Percentiles rank a stretch among this genome's conserved stretches.
Conservation (phyloP, 176 grass and related monocot species). For the Musa acuminata region DNA sequence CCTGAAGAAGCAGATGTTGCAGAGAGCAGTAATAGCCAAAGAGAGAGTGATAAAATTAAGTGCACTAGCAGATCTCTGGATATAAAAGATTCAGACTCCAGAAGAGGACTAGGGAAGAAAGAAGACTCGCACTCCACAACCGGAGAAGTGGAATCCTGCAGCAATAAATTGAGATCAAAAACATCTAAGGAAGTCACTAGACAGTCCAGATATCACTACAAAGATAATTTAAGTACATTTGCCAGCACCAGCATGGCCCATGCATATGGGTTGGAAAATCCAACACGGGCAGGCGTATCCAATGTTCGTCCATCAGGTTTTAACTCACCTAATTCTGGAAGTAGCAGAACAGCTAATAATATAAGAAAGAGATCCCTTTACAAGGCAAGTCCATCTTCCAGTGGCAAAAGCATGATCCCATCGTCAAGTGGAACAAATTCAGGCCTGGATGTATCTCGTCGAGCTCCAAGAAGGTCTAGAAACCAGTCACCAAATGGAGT, state of each 20-base stretch:
- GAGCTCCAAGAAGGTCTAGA: not conserved
- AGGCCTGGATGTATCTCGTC: not conserved
- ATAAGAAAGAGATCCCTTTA: not conserved
- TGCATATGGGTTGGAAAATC: not conserved
- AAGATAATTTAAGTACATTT: not conserved
- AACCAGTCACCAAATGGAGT: not conserved
- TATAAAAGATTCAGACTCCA: not conserved
- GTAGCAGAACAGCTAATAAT: not conserved
- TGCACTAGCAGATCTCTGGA: not conserved
- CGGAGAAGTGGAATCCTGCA: not conserved
- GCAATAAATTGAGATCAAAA: not conserved
- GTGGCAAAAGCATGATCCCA: not conserved
- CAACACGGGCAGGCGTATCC: not conserved
- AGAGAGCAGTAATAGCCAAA: not conserved
- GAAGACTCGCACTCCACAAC: not conserved
- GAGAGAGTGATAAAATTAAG: not conserved
- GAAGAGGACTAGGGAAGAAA: conserved; percentile 4
- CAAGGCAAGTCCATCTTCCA: not conserved
- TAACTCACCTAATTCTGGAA: not conserved
- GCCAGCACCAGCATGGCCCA: not conserved
- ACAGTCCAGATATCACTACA: not conserved
- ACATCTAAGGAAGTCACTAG: not conserved
- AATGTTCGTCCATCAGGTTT: not conserved
- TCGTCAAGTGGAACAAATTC: not conserved
- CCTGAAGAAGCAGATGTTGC: not conserved